Conservation (phyloP, 208 protist species). For the Trypanosoma caninum region DNA sequence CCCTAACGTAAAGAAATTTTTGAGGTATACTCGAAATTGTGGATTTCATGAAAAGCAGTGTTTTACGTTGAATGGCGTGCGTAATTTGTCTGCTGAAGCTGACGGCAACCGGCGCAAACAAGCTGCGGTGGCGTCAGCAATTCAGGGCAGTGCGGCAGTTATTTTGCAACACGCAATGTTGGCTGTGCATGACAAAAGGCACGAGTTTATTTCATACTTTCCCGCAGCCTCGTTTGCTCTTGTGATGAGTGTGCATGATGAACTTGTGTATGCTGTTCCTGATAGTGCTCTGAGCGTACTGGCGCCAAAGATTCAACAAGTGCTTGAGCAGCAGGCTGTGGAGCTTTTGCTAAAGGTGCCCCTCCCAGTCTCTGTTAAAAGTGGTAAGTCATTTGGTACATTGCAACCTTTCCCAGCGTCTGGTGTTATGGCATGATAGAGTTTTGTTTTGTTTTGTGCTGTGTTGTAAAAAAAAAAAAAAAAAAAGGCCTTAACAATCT, state of each 20-base stretch:
- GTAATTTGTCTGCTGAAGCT: slow-evolving; percentile 32
- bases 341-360: slow-evolving; percentile 34
- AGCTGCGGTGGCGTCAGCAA: slow-evolving; percentile 51
- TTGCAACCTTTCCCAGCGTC: slow-evolving; percentile 29
- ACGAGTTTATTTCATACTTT: slow-evolving; percentile 49
- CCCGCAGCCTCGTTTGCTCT: slow-evolving; percentile 53
- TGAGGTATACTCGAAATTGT: slow-evolving; percentile 40
- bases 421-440: too few species aligned
- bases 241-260: slow-evolving; percentile 76
- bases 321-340: slow-evolving; percentile 45
- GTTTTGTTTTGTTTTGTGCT: too few species aligned
- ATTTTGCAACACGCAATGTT: slow-evolving; percentile 81
- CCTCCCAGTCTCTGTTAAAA: slow-evolving; percentile 54
- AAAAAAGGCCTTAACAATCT: too few species aligned
- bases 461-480: slow-evolving; percentile 6
- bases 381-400: slow-evolving; percentile 47
- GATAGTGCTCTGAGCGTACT: slow-evolving; percentile 28
- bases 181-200: slow-evolving; percentile 53
- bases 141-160: slow-evolving; percentile 85
- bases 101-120: slow-evolving; percentile 62
- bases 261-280: slow-evolving; percentile 76
- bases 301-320: slow-evolving; percentile 38
- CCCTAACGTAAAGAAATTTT: slow-evolving; percentile 50
- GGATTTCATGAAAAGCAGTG: slow-evolving; percentile 34
- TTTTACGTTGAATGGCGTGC: slow-evolving; percentile 44